These are phyloP conservation scores for Russula brevipes DNA, from an alignment of 768 basidiomycete genomes.

Conservation along the genomic window DNA sequence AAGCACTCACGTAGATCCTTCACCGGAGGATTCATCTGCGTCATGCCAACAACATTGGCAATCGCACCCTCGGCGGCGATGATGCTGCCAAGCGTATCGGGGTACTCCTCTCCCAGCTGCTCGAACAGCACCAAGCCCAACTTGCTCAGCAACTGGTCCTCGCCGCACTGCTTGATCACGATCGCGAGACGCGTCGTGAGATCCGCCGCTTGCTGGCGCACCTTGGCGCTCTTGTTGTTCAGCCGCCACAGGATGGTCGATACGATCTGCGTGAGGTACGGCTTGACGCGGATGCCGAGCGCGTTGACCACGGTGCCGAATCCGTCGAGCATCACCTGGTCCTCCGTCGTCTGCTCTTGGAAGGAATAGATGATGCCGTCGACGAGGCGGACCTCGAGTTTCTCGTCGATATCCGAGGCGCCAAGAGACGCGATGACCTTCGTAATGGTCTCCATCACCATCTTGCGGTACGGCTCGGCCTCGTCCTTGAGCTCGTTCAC, in stretches of 20 bases:
- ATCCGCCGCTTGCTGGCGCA: slow-evolving; percentile 99
- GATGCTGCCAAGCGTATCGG: slow-evolving; percentile 97
- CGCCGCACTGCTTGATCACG: slow-evolving; percentile 98
- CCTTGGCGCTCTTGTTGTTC: slow-evolving; percentile 99
- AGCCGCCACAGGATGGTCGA: slow-evolving; percentile 98
- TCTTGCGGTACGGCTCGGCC: slow-evolving; percentile 90
- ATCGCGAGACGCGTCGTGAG: slow-evolving; percentile 91
- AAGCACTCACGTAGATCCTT: slow-evolving; percentile 88
- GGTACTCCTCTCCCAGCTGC: slow-evolving; percentile 98
- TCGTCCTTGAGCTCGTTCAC: slow-evolving; percentile 90
- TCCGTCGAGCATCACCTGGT: slow-evolving; percentile 98
- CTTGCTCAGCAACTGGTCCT: slow-evolving; percentile 92
- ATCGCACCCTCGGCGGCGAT: slow-evolving; percentile 98
- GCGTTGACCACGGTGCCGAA: slow-evolving; percentile 98
- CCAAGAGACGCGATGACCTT: slow-evolving; percentile 91
- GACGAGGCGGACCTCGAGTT: slow-evolving; percentile 88
- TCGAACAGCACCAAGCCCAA: slow-evolving; percentile 96
- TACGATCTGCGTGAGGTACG: slow-evolving; percentile 97
- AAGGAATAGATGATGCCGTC: slow-evolving; percentile 99
- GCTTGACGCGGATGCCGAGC: slow-evolving; percentile 92
- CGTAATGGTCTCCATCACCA: slow-evolving; percentile 99
- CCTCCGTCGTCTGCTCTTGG: slow-evolving; percentile 99
- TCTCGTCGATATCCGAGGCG: slow-evolving; percentile 96
- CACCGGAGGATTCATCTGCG: slow-evolving; percentile 99
- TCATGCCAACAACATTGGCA: slow-evolving; percentile 99